Percentiles rank a stretch among this genome's conserved stretches.
Conservation (phyloP, 1,284 basidiomycete species). For the Mycosarcoma mackinlayi region DNA sequence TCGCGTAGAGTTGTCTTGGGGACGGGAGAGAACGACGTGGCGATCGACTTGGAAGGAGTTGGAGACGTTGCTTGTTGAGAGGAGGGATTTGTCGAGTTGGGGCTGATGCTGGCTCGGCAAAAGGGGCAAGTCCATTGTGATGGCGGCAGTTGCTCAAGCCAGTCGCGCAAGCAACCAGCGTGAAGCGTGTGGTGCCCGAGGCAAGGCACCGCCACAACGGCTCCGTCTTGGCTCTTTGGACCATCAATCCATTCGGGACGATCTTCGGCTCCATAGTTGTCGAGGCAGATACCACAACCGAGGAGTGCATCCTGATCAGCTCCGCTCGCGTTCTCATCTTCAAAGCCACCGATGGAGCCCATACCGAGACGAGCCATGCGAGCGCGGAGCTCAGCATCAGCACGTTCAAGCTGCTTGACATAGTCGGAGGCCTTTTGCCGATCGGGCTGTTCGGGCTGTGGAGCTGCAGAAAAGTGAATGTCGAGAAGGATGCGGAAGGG, state of each 20-base stretch:
- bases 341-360: constrained; percentile 57
- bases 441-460: constrained; percentile 46
- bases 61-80: constrained; percentile 1
- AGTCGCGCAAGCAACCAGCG: constrained; percentile 55
- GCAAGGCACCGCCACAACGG: constrained; percentile 64
- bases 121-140: constrained; percentile 65
- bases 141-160: constrained; percentile 58
- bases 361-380: constrained; percentile 63
- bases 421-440: constrained; percentile 44
- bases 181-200: constrained; percentile 63
- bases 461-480: constrained; percentile 41
- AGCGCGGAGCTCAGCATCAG: constrained; percentile 62
- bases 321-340: neutral
- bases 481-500: constrained; percentile 58
- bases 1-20: constrained; percentile 48
- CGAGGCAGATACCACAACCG: constrained; percentile 64
- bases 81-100: constrained; percentile 2
- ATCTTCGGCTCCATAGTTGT: constrained; percentile 60
- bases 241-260: constrained; percentile 60
- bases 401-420: constrained; percentile 59
- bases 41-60: constrained; percentile 5
- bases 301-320: constrained; percentile 30
- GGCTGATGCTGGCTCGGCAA: constrained; percentile 51
- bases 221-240: constrained; percentile 48
- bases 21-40: neutral